Base-by-base conservation (phyloP, 495 filamentous ascomycete genomes). In the Penicillium chermesinum region DNA sequence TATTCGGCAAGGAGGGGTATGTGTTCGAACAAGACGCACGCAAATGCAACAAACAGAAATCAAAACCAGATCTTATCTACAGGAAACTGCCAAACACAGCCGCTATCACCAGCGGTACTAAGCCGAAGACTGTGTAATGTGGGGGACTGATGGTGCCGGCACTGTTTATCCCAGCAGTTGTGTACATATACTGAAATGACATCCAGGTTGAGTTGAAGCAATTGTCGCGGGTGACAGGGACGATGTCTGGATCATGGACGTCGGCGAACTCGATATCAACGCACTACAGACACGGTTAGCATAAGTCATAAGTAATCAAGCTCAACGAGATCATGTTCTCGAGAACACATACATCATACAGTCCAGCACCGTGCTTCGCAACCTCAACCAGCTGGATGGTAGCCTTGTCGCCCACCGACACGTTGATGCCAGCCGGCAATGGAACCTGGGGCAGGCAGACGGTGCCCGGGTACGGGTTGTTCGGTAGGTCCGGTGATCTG, bases 341-440 rank as follows among this genome's bases (percentile, higher is more conserved):
- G n/a, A n/a, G n/a, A 38, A 20, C 18, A 80, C 87, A 58, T 78
- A 98, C 93, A 59, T 91, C 96, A 62, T 86, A 99, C 17, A 97
- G 67, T 7, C 87, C 77, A 2, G 93, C 94, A 12, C 94, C 94
- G 62, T 96, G 93, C 50, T 89, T 71, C 7, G 94, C 93, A 9
- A 80, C 70, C 77, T 96, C 90, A 30, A 99, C 81, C 14, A 97
- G 72, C 41, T 99, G 94, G 52, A 99, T 90, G 7, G 94, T 99
- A 12, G 91, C 93, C 62, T 91, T 86, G 64, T 94, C 87, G 14
- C 94, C 94, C 1, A 80, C 71, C 19, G 87, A 83, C 30, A 89
- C 82, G 9, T 66, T 83, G 34, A 82, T 72, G 53, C 86, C 84
- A 15, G 73, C 76, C 0, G 94, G 94, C 47, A 96, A 70, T n/a